phyloP scores from a whole-genome alignment of 306 rosid genomes.

The Medicago ruthenica region DNA sequence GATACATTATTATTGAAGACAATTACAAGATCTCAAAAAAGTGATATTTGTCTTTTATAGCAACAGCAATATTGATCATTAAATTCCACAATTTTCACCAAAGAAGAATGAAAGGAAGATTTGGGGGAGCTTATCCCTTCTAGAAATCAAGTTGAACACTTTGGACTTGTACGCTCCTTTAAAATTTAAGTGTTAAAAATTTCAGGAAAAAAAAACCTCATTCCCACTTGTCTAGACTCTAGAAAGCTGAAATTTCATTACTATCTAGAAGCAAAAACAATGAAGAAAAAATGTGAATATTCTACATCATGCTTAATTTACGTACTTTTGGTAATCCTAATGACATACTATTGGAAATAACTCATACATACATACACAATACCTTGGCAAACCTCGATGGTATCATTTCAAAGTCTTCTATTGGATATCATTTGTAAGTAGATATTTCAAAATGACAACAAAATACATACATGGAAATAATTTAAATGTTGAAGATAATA shows the following conservation, averaged over 20 bases:
- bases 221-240: background rate
- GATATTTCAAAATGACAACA: no score
- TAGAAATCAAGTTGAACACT: constrained; percentile 28
- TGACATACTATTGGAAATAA: no score
- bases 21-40: constrained; percentile 2
- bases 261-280: background rate
- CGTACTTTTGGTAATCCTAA: background rate
- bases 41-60: constrained; percentile 32
- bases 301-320: background rate
- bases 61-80: background rate
- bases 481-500: no score
- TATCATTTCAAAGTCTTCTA: no score
- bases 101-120: background rate
- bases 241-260: constrained; percentile 18
- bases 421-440: no score
- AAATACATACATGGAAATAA: no score
- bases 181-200: background rate
- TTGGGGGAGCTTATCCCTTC: constrained; percentile 17
- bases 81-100: constrained; percentile 12
- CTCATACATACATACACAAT: background rate
- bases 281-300: background rate
- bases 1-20: background rate
- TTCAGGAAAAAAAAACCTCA: background rate
- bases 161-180: constrained; percentile 30
- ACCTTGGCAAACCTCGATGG: background rate